Percentiles rank a stretch among this genome's conserved stretches.
These are phyloP conservation scores for Backusella liffmaniae DNA, from an alignment of 192 early-diverging fungal genomes.

Conservation along the genomic window DNA sequence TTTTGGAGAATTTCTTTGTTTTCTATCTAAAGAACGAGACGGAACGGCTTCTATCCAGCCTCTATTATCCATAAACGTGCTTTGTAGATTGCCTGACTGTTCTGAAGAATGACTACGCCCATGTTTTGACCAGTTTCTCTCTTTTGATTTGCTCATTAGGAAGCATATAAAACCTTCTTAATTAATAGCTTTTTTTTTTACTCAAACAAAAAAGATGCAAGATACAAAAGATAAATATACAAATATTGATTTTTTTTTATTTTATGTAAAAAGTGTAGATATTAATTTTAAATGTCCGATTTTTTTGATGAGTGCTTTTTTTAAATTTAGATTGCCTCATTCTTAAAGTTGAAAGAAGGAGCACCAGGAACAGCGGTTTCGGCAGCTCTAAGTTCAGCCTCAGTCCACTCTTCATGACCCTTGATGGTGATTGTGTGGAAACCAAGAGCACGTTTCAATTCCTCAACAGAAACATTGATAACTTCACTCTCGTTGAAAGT, in stretches of 20 bases:
- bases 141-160: slow-evolving; percentile 6
- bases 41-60: not conserved
- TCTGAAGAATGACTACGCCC: slow-evolving; percentile 4
- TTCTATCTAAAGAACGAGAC: not conserved
- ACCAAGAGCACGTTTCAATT: slow-evolving; percentile 58
- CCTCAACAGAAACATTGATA: slow-evolving; percentile 50
- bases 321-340: slow-evolving; percentile 24
- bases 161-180: not conserved
- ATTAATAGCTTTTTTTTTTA: not conserved
- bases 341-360: slow-evolving; percentile 56
- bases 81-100: not conserved
- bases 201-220: not conserved
- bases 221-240: not conserved
- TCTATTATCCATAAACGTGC: not conserved
- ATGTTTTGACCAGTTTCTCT: not conserved
- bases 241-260: not conserved
- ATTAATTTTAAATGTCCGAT: slow-evolving; percentile 2
- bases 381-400: slow-evolving; percentile 47
- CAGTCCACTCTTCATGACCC: slow-evolving; percentile 44
- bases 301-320: not conserved
- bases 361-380: slow-evolving; percentile 58
- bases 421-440: slow-evolving; percentile 55
- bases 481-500: slow-evolving; percentile 81
- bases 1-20: not conserved
- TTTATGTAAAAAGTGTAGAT: not conserved